Conservation (phyloP, 257 asterid genomes). For the Ilex asprella region DNA sequence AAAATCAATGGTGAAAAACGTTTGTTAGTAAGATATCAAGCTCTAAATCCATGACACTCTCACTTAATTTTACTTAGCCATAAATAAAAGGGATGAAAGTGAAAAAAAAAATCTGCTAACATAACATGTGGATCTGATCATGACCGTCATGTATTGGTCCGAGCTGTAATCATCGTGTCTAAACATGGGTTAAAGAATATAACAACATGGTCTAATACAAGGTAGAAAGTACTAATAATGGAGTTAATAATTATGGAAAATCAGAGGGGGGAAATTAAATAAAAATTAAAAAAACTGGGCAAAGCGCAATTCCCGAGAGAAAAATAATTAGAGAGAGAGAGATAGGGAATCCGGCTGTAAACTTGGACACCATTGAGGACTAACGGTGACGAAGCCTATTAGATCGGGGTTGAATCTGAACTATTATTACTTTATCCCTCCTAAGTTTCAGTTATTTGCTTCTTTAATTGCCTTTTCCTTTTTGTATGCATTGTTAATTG, state of each 20-base stretch:
- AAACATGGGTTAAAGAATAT: slow-evolving; percentile 91
- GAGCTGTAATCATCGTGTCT: slow-evolving; percentile 90
- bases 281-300: slow-evolving; percentile 14
- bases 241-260: slow-evolving; percentile 6
- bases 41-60: too few relatives aligned
- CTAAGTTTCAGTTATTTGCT: not conserved
- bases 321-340: slow-evolving; percentile 37
- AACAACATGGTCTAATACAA: slow-evolving; percentile 45
- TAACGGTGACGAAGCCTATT: slow-evolving; percentile 67
- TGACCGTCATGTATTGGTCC: slow-evolving; percentile 12
- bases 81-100: too few relatives aligned
- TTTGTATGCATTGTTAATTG: not conserved
- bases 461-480: not conserved
- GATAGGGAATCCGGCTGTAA: slow-evolving; percentile 54
- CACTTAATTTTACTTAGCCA: too few relatives aligned
- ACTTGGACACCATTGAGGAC: slow-evolving; percentile 60
- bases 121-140: not conserved
- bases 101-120: too few relatives aligned
- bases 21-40: too few relatives aligned
- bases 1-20: too few relatives aligned
- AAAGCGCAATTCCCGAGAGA: slow-evolving; percentile 31
- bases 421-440: too few relatives aligned
- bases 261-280: slow-evolving; percentile 4
- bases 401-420: slow-evolving; percentile 29
- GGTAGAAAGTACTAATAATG: slow-evolving; percentile 23